These are phyloP conservation scores for Nakaseomyces sp. DNA, from an alignment of 1,139 yeast species.

Conservation along the genomic window DNA sequence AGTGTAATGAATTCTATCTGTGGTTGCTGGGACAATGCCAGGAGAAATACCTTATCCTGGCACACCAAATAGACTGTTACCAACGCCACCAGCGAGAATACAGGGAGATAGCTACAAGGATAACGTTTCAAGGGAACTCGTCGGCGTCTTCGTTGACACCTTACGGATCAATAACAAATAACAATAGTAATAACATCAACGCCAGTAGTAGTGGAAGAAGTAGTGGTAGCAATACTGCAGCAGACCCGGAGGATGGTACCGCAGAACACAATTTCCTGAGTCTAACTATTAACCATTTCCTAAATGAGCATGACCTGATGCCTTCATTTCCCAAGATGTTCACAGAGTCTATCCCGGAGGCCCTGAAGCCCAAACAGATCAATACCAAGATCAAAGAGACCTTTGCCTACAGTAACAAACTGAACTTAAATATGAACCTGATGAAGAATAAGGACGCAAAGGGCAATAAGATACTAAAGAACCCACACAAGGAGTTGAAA, in stretches of 20 bases:
- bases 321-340: slow-evolving; percentile 27
- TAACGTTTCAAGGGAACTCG: not conserved
- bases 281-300: slow-evolving; percentile 7
- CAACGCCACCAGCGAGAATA: slow-evolving; percentile 15
- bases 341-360: slow-evolving; percentile 1
- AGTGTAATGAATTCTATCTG: slow-evolving; percentile 29
- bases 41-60: slow-evolving; percentile 17
- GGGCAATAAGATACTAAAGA: slow-evolving; percentile 38
- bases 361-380: slow-evolving; percentile 7
- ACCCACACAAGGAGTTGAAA: slow-evolving; percentile 14
- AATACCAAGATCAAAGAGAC: slow-evolving; percentile 7
- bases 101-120: not conserved
- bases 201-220: not conserved
- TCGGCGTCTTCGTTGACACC: not conserved
- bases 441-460: slow-evolving; percentile 1
- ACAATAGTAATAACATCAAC: not conserved
- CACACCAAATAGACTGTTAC: slow-evolving; percentile 21
- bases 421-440: slow-evolving; percentile 1
- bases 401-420: slow-evolving; percentile 4
- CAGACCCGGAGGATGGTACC: not conserved
- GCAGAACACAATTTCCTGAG: not conserved
- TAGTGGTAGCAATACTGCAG: not conserved
- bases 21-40: slow-evolving; percentile 27
- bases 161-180: slow-evolving; percentile 5
- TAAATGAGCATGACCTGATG: slow-evolving; percentile 22